phyloP scores from a whole-genome alignment of 1,139 yeast species.

The Candida sp. region DNA sequence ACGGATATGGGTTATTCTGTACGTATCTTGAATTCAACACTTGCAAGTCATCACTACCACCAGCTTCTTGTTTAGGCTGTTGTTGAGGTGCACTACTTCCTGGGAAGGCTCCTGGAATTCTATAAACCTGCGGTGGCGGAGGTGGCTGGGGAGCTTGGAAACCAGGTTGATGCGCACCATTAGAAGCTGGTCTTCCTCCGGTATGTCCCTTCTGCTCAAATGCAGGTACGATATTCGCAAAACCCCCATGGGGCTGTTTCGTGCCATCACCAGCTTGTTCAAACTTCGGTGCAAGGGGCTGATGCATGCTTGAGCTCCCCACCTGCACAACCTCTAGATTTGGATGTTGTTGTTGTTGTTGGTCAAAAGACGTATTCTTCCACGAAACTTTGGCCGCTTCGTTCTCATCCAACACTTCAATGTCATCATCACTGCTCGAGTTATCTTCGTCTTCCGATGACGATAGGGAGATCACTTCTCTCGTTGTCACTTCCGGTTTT shows the following conservation, averaged over 20 bases:
- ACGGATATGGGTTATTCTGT: neutral
- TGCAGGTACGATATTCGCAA: neutral
- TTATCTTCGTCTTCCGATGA: neutral
- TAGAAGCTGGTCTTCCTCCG: neutral
- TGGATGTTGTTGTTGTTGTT: neutral
- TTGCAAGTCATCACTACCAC: constrained; percentile 1
- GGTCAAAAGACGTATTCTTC: constrained; percentile 23
- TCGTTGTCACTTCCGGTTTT: neutral
- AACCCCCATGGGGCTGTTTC: too few species aligned
- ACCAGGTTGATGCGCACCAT: neutral
- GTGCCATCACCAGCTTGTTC: too few species aligned
- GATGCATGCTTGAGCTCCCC: neutral
- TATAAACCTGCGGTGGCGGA: neutral
- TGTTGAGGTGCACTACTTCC: neutral
- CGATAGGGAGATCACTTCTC: neutral
- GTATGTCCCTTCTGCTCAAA: neutral
- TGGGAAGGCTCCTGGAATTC: neutral
- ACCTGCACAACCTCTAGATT: neutral
- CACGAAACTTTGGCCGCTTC: constrained; percentile 29
- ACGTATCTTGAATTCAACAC: neutral
- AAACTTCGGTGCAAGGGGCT: neutral
- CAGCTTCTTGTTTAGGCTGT: neutral
- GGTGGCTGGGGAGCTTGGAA: neutral
- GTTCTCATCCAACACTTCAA: constrained; percentile 27
- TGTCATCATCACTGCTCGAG: constrained; percentile 18